Evolutionary conservation across 768 basidiomycete species (phyloP), one percentile per base, ranked within the genome.

Genomic region (Phaeolepiota aurea): DNA sequence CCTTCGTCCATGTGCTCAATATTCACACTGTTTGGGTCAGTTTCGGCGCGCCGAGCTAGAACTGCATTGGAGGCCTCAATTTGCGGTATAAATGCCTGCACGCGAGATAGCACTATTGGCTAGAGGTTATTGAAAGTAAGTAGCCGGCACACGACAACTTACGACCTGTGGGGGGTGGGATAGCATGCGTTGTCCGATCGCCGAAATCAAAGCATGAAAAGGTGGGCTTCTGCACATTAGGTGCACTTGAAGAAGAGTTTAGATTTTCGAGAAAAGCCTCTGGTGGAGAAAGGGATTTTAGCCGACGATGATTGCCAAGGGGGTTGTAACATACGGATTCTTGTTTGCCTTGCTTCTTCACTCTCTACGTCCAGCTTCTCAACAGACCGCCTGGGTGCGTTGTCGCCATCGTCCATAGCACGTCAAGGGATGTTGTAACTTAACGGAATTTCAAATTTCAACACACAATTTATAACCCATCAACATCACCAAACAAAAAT

Each of bases 71-170:
- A 79, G 10, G 77, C 79, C 35, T 77, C 72, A 13, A 86, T 62
- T 48, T 75, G 64, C 2, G 82, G 82, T 3, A 87, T 69, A 52
- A 87, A 86, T 0, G 75, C 71, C 53, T 77, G 73, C 3, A 85
- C 66, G 13, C 82, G 75, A 7, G 74, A 66, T 4, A 87, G 62
- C 14, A 87, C 84, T 87, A 46, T 1, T 30, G 21, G 18, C 16
- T 7, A 30, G 12, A 40, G 40, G 23, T 39, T 31, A 47, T 31
- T 34, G 32, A 34, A 18, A 20, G 10, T 15, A 9, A 41, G 9
- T 23, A 14, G 41, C 19, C 19, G 37, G 43, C 28, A 16, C 20
- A 20, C 38, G 21, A 14, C 12, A 23, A 62, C 76, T 40, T 52
- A 78, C 78, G 65, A 47, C 76, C 74, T 41, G 63, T 53, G 14